Percentiles rank a stretch among this genome's conserved stretches.
phyloP scores from a whole-genome alignment of 1,284 basidiomycete species.

The Pseudozyma tsukubaensis region DNA sequence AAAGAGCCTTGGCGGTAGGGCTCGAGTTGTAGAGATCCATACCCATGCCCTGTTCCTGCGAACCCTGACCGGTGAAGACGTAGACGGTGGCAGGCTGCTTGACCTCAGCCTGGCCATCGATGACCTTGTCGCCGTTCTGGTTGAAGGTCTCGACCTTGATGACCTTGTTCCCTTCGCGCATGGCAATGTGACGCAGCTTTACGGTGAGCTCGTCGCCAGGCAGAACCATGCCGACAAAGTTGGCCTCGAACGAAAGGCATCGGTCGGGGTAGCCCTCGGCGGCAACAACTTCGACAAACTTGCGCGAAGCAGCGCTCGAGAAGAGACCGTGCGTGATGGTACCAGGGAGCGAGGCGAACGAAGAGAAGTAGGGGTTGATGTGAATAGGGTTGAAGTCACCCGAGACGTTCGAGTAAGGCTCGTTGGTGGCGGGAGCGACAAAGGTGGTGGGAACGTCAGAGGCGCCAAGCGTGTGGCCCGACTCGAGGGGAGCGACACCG shows the following conservation, averaged over 20 bases:
- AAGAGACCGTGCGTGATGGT: slow-evolving; percentile 99
- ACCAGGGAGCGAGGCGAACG: slow-evolving; percentile 89
- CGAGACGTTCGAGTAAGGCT: slow-evolving; percentile 93
- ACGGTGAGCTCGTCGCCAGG: slow-evolving; percentile 89
- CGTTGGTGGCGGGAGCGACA: slow-evolving; percentile 79
- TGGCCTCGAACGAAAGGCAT: slow-evolving; percentile 61
- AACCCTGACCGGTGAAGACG: slow-evolving; percentile 98
- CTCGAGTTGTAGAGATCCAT: slow-evolving; percentile 97
- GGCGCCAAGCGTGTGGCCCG: slow-evolving; percentile 66
- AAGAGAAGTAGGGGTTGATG: slow-evolving; percentile 97
- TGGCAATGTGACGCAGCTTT: slow-evolving; percentile 74
- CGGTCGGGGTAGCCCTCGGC: slow-evolving; percentile 92
- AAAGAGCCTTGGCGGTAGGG: slow-evolving; percentile 91
- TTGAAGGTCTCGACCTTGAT: slow-evolving; percentile 91
- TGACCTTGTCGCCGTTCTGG: slow-evolving; percentile 85
- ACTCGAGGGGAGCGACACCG: slow-evolving; percentile 80
- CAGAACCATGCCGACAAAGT: slow-evolving; percentile 96
- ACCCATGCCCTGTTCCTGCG: slow-evolving; percentile 98
- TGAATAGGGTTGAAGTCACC: slow-evolving; percentile 99
- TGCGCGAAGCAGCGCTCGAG: slow-evolving; percentile 92
- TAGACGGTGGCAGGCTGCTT: slow-evolving; percentile 85
- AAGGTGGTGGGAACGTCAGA: slow-evolving; percentile 51
- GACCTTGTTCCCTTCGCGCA: slow-evolving; percentile 74
- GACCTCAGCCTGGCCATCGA: slow-evolving; percentile 91
- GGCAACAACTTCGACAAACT: slow-evolving; percentile 91